Conservation (phyloP, 805 yeast genomes). For the Yamadazyma endophytica region DNA sequence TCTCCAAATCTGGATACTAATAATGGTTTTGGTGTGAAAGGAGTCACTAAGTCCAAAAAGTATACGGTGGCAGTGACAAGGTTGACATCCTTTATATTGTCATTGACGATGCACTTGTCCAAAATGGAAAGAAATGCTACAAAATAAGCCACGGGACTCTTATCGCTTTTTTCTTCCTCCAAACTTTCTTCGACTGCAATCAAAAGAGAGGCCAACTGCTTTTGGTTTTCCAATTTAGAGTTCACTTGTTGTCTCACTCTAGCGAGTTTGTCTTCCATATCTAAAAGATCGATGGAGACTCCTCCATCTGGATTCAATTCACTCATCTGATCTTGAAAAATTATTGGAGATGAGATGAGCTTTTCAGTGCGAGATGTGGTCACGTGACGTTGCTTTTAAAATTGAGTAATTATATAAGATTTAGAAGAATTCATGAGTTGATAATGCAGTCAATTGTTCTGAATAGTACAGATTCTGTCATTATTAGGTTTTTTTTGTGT, state of each 20-base stretch:
- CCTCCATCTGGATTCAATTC: constrained; percentile 37
- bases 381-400: no score
- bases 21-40: constrained; percentile 64
- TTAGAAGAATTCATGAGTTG: no score
- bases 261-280: constrained; percentile 58
- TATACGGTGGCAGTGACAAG: constrained; percentile 77
- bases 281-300: constrained; percentile 32
- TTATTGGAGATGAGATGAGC: constrained; percentile 9
- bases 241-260: constrained; percentile 66
- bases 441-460: no score
- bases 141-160: constrained; percentile 76
- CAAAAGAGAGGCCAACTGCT: constrained; percentile 75
- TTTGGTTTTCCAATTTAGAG: constrained; percentile 85
- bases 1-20: constrained; percentile 73
- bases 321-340: neutral
- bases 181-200: constrained; percentile 90
- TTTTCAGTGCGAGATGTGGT: constrained; percentile 5
- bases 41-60: constrained; percentile 74
- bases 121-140: constrained; percentile 78
- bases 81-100: constrained; percentile 51
- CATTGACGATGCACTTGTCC: constrained; percentile 60
- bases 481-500: no score
- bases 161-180: constrained; percentile 56
- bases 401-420: no score
- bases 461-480: no score